These are phyloP conservation scores for Filosporella fistucella DNA, from an alignment of 495 filamentous ascomycete genomes.

Conservation along the genomic window DNA sequence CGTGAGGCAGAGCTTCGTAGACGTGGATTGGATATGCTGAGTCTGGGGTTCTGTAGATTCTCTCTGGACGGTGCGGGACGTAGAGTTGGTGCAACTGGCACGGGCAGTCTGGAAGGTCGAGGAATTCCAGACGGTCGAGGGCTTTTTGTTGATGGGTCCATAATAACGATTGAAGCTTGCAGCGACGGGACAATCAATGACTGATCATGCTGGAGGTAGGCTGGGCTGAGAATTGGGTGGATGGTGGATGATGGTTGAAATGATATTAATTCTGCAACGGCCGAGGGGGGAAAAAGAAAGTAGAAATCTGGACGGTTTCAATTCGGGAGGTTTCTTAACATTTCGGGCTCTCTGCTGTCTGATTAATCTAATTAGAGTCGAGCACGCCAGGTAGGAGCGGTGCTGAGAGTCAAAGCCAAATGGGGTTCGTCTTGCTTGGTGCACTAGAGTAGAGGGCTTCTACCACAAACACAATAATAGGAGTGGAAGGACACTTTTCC, in stretches of 20 bases:
- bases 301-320: no score
- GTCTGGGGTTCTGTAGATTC: constrained; percentile 18
- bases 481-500: no score
- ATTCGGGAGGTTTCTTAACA: no score
- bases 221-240: not conserved
- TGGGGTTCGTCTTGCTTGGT: no score
- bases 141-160: constrained; percentile 16
- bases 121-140: constrained; percentile 28
- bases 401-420: no score
- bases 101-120: constrained; percentile 31
- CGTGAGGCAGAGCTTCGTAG: constrained; percentile 21
- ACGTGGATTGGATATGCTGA: constrained; percentile 15
- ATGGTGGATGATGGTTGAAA: not conserved
- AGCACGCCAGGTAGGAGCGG: not conserved
- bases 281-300: not conserved
- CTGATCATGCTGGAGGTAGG: not conserved
- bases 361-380: not conserved
- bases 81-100: constrained; percentile 21
- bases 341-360: not conserved
- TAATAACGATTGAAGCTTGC: constrained; percentile 3
- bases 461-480: no score
- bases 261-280: not conserved
- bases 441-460: no score
- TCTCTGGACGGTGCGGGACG: constrained; percentile 24
- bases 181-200: not conserved